These are phyloP conservation scores for Amaranthus palmeri DNA, from an alignment of 148 eudicot genomes.

Conservation along the genomic window DNA sequence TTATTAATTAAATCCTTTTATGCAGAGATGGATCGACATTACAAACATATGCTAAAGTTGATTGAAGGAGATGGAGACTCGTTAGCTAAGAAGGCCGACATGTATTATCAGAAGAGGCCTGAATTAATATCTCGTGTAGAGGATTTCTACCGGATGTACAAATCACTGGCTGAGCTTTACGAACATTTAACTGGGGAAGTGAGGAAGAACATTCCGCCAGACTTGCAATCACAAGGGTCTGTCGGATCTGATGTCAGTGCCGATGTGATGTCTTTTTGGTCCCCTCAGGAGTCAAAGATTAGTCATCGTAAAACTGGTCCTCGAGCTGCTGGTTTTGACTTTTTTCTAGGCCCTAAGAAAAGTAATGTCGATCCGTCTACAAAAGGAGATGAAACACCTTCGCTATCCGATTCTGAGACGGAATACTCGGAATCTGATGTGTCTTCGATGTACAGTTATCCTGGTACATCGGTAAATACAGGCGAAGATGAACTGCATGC, in stretches of 20 bases:
- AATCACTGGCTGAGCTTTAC: constrained; percentile 78
- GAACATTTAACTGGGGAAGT: constrained; percentile 71
- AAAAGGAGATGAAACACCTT: constrained; percentile 58
- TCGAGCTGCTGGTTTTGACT: constrained; percentile 88
- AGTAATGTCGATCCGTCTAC: constrained; percentile 47
- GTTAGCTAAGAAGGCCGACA: constrained; percentile 77
- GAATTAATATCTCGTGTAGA: constrained; percentile 67
- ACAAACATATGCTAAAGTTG: constrained; percentile 64
- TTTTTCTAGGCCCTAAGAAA: constrained; percentile 67
- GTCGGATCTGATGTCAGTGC: constrained; percentile 53
- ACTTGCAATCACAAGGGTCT: constrained; percentile 63
- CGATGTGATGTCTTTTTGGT: constrained; percentile 38
- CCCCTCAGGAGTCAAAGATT: constrained; percentile 44
- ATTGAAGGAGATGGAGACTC: constrained; percentile 93
- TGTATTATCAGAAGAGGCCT: constrained; percentile 84
- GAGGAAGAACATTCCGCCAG: constrained; percentile 51
- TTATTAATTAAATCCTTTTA: neutral
- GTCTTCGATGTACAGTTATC: constrained; percentile 60
- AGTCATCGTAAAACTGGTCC: constrained; percentile 54
- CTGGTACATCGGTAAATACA: constrained; percentile 30
- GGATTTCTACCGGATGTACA: constrained; percentile 75
- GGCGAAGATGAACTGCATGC: constrained; percentile 45
- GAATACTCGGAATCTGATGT: constrained; percentile 82
- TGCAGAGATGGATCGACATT: constrained; percentile 69
- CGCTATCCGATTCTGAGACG: constrained; percentile 62